phyloP scores from a whole-genome alignment of 129 eudicot genomes.

The Calendula officinalis region DNA sequence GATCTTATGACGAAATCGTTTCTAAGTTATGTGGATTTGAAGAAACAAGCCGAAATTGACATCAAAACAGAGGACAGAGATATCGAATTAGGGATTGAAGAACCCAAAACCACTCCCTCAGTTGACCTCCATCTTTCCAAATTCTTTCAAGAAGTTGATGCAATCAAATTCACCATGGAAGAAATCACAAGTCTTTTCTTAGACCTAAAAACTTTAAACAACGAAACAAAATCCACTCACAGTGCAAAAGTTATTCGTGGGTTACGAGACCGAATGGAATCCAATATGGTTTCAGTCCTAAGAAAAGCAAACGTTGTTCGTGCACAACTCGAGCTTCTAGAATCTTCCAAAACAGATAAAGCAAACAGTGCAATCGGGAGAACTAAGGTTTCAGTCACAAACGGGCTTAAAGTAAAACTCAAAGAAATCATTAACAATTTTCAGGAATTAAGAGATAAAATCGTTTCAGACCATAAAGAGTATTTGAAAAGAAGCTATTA shows the following conservation, averaged over 20 bases:
- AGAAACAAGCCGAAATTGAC: slow-evolving; percentile 79
- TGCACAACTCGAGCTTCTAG: slow-evolving; percentile 52
- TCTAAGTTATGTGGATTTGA: slow-evolving; percentile 75
- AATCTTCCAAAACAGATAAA: slow-evolving; percentile 41
- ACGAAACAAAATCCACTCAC: slow-evolving; percentile 64
- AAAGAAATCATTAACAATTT: slow-evolving; percentile 66
- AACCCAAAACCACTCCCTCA: slow-evolving; percentile 26
- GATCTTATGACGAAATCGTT: slow-evolving; percentile 91
- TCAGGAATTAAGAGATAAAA: slow-evolving; percentile 52
- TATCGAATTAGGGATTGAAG: slow-evolving; percentile 39
- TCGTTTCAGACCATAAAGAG: slow-evolving; percentile 55
- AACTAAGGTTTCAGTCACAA: slow-evolving; percentile 52
- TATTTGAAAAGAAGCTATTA: slow-evolving; percentile 56
- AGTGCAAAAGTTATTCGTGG: slow-evolving; percentile 74
- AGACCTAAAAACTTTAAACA: slow-evolving; percentile 71
- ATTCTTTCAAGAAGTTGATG: slow-evolving; percentile 71
- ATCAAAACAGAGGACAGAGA: slow-evolving; percentile 42
- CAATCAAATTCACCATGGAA: slow-evolving; percentile 56
- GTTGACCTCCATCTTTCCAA: slow-evolving; percentile 58
- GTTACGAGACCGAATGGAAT: slow-evolving; percentile 66
- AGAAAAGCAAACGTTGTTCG: slow-evolving; percentile 61
- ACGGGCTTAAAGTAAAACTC: slow-evolving; percentile 62
- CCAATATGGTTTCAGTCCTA: slow-evolving; percentile 62
- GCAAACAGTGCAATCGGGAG: slow-evolving; percentile 65
- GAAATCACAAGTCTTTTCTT: slow-evolving; percentile 60